Evolutionary conservation across 306 rosid genomes (phyloP).

Genomic region (Albizia julibrissin): DNA sequence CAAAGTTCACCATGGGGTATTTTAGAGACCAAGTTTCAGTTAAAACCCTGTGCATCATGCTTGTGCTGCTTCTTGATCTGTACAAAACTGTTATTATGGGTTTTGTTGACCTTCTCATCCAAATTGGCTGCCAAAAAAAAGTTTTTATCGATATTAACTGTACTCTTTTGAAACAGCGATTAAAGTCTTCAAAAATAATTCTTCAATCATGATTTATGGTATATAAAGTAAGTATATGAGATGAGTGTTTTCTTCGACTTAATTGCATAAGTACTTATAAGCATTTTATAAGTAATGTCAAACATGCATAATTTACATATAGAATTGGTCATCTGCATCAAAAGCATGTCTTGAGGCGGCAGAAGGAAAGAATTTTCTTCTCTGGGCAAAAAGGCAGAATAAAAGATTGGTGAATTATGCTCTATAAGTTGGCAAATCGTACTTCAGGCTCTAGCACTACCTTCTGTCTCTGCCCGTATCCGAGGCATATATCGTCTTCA

Average conservation of each 20-base stretch:
- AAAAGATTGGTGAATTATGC: neutral
- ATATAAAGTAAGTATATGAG: too few species aligned
- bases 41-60: neutral
- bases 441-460: neutral
- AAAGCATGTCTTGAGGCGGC: neutral
- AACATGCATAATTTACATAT: too few species aligned
- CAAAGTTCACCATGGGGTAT: slow-evolving; percentile 36
- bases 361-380: neutral
- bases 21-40: slow-evolving; percentile 41
- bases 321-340: neutral
- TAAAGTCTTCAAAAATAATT: too few species aligned
- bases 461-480: neutral
- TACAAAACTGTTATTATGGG: neutral
- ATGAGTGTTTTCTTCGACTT: too few species aligned
- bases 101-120: neutral
- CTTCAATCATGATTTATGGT: too few species aligned
- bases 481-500: neutral
- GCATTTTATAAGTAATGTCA: too few species aligned
- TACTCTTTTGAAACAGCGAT: too few species aligned
- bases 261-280: too few species aligned
- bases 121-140: too few species aligned
- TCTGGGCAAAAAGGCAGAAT: neutral
- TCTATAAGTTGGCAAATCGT: neutral
- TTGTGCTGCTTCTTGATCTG: neutral
- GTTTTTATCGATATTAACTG: too few species aligned